Conservation (phyloP, 1,284 basidiomycete species). For the Ceratobasidium papillatum region DNA sequence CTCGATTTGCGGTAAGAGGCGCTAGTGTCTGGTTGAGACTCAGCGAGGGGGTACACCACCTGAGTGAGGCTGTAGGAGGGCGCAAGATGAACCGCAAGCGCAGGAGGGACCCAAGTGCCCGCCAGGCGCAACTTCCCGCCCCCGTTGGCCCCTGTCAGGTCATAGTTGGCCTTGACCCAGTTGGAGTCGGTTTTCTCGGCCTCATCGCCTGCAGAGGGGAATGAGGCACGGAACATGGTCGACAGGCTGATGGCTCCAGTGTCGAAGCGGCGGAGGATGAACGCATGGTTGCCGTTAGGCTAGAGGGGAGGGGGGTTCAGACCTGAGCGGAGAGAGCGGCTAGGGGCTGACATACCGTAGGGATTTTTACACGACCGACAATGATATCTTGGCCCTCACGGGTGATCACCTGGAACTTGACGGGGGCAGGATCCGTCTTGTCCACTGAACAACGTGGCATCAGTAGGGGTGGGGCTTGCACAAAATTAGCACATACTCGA, state of each 20-base stretch:
- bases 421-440: constrained; percentile 51
- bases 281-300: constrained; percentile 79
- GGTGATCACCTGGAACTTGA: constrained; percentile 86
- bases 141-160: constrained; percentile 85
- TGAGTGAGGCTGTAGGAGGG: constrained; percentile 64
- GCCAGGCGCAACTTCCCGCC: constrained; percentile 77
- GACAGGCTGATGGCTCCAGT: constrained; percentile 95
- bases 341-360: constrained; percentile 67
- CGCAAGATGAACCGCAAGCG: constrained; percentile 67
- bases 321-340: constrained; percentile 10
- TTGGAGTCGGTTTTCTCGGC: constrained; percentile 85
- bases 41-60: constrained; percentile 72
- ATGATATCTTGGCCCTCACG: constrained; percentile 85
- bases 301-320: constrained; percentile 49
- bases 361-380: constrained; percentile 93
- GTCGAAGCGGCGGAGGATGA: constrained; percentile 94
- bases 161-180: constrained; percentile 85
- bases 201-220: constrained; percentile 82
- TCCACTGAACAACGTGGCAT: constrained; percentile 34
- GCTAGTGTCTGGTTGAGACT: constrained; percentile 79
- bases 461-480: background rate
- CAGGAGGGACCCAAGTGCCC: constrained; percentile 86
- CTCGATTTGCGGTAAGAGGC: constrained; percentile 75
- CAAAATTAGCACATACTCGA: constrained; percentile 27
- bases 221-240: constrained; percentile 98